Base-by-base conservation (phyloP, 495 filamentous ascomycete genomes). In the Geoglossum glabrum region DNA sequence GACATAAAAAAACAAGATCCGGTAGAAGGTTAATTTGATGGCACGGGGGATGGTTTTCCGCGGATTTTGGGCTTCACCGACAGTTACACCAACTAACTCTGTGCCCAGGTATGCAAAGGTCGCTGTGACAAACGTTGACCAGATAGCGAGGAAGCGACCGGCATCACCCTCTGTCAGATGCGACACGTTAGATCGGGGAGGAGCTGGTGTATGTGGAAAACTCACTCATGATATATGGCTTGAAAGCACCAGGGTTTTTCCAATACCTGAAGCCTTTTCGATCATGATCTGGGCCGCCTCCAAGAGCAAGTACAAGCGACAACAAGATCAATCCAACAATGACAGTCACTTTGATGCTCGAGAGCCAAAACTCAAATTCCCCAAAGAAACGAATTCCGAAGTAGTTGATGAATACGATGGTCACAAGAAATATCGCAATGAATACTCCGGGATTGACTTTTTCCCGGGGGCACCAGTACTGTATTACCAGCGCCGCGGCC, bases 31-130 rank as follows among this genome's bases (percentile, higher is more conserved):
- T 17, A 28, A 13, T 13, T 52, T 52, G 21, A 28, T 52, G 19
- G 49, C 63, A 26, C 30, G 70, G 70, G 64, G 78, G 78, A 0
- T 52, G 15, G 62, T 67, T 57, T 67, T 66, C 54, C 66, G 60
- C 7, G 68, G 69, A 51, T 71, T 69, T 49, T 68, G 66, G 0
- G 69, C 64, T 51, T 71, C 69, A 34, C 78, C 77, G 27, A 77
- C 77, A 4, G 79, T 79, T 28, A 82, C 74, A 61, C 81, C 88
- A 56, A 95, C 82, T 43, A 92, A 72, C 70, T 95, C 89, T 1
- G 87, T 92, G 52, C 88, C 86, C 33, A 87, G 76, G 64, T 86
- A 92, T 31, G 86, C 85, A 60, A 93, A 93, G 5, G 82, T 85
- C 6, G 87, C 85, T 30, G 79, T 67, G 55, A 31, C 23, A 19